Conservation (phyloP, 2,329 filamentous ascomycete genomes). For the Calonectria henricotiae region DNA sequence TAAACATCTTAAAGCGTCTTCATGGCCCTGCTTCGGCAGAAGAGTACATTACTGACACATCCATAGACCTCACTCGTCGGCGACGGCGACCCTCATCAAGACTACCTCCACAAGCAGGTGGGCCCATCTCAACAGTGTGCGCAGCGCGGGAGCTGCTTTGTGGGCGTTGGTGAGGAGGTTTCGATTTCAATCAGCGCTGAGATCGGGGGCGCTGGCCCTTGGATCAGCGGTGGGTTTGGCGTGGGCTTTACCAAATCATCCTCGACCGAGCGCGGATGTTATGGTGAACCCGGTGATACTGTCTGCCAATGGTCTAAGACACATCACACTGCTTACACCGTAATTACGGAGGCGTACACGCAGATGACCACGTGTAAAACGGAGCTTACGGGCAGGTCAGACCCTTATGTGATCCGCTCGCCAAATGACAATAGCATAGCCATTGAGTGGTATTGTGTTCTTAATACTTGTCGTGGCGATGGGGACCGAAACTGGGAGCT, state of each 20-base stretch:
- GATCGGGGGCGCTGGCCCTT: background rate
- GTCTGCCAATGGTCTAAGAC: slow-evolving; percentile 10
- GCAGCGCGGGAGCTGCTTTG: background rate
- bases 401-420: slow-evolving; percentile 2
- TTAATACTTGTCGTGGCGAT: background rate
- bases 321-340: slow-evolving; percentile 5
- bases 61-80: background rate
- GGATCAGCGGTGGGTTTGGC: background rate
- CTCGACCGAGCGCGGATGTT: background rate
- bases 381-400: background rate
- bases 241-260: slow-evolving; percentile 2
- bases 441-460: slow-evolving; percentile 7
- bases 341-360: background rate
- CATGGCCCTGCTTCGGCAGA: background rate
- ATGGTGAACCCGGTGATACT: background rate
- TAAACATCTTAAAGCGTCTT: background rate
- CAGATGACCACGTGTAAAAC: background rate
- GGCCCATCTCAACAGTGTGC: background rate
- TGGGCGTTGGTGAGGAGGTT: slow-evolving; percentile 2
- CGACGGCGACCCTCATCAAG: slow-evolving; percentile 5
- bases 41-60: background rate
- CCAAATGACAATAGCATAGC: slow-evolving; percentile 2
- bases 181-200: background rate
- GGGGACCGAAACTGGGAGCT: slow-evolving; percentile 11
- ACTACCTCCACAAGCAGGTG: slow-evolving; percentile 3